Percentiles rank a stretch among this genome's conserved stretches.
phyloP scores from a whole-genome alignment of 164 flowering plant species.

The Litsea cubeba region DNA sequence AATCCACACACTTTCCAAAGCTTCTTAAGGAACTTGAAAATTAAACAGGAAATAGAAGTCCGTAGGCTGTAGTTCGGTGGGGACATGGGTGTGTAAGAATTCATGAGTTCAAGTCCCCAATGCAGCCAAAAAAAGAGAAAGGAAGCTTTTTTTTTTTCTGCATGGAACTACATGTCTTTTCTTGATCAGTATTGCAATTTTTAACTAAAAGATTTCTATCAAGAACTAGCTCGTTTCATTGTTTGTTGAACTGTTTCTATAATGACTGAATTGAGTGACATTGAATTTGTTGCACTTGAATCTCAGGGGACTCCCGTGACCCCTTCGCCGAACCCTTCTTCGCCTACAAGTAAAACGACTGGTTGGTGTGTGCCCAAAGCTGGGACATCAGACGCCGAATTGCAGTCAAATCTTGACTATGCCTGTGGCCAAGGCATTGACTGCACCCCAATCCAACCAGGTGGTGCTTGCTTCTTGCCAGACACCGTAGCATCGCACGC shows the following conservation, averaged over 20 bases:
- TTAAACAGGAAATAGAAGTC: too few species aligned
- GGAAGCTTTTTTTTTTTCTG: too few species aligned
- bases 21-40: too few species aligned
- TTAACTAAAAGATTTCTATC: too few species aligned
- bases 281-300: neutral
- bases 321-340: constrained; percentile 22
- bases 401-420: constrained; percentile 73
- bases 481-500: constrained; percentile 66
- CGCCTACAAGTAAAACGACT: constrained; percentile 22
- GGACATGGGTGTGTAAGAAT: too few species aligned
- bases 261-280: neutral
- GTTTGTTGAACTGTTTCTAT: neutral
- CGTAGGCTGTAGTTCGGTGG: too few species aligned
- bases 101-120: too few species aligned
- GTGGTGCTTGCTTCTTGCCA: constrained; percentile 73
- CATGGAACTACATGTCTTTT: too few species aligned
- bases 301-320: constrained; percentile 10
- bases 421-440: constrained; percentile 66
- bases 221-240: neutral
- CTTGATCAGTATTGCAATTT: too few species aligned
- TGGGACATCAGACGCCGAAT: constrained; percentile 46
- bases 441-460: constrained; percentile 63
- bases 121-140: too few species aligned
- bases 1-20: too few species aligned
- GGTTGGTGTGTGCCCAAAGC: constrained; percentile 73